phyloP scores from a whole-genome alignment of 1,284 basidiomycete species.

The Erythrobasidium hasegawianum region DNA sequence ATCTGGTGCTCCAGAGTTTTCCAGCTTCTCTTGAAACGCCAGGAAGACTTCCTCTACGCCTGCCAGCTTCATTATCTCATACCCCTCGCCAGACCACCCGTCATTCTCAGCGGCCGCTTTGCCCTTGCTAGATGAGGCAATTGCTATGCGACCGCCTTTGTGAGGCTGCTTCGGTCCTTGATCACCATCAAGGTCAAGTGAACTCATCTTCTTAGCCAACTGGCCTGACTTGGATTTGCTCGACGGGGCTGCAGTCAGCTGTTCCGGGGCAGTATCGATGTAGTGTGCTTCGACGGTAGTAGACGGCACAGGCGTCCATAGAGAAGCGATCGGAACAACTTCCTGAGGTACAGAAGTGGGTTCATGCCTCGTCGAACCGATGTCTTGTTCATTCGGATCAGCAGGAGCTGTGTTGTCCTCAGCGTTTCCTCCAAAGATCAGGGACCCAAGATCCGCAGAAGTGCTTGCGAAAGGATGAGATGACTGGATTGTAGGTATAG shows the following conservation, averaged over 20 bases:
- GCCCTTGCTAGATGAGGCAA: background rate
- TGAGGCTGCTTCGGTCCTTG: conserved; percentile 11
- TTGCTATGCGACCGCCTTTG: conserved; percentile 32
- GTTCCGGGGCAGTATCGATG: conserved; percentile 41
- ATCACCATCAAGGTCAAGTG: background rate
- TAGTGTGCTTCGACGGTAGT: conserved; percentile 38
- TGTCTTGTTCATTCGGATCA: too few species aligned
- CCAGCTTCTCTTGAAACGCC: conserved; percentile 66
- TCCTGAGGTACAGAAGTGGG: background rate
- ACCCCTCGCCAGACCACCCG: conserved; percentile 63
- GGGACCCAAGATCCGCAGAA: conserved; percentile 8
- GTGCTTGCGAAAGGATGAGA: conserved; percentile 16
- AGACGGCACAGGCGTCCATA: background rate
- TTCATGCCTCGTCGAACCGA: too few species aligned
- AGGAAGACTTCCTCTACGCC: conserved; percentile 72
- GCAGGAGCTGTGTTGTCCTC: too few species aligned
- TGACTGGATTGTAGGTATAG: too few species aligned
- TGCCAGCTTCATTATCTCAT: conserved; percentile 63
- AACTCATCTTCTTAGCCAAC: conserved; percentile 29
- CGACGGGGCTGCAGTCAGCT: conserved; percentile 1
- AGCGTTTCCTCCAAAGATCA: conserved; percentile 18
- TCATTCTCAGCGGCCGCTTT: conserved; percentile 22
- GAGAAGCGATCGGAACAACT: background rate
- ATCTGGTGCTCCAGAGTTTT: conserved; percentile 56
- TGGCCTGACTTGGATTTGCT: conserved; percentile 8